Evolutionary conservation across 129 eudicot genomes (phyloP), one percentile per base, ranked within the genome.

Genomic region (Ambrosia artemisiifolia): DNA sequence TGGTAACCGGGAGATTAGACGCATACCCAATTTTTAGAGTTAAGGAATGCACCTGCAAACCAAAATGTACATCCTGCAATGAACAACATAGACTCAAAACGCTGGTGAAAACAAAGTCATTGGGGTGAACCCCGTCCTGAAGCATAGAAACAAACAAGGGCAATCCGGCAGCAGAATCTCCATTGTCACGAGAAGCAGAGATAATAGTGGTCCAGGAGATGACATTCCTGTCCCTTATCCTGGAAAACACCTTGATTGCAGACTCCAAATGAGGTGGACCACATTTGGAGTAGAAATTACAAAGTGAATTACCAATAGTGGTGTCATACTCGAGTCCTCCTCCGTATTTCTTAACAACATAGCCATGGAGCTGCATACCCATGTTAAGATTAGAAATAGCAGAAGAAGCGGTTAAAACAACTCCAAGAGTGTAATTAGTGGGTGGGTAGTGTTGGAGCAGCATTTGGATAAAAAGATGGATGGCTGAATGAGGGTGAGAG

Each of bases 131-230:
- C 63, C 87, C 96, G 42, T 79, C 89, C 46, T 63, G 75, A 20
- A 90, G 84, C 98, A 94, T 94, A 18, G 74, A 40, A 24, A 65
- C 68, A 62, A 94, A 94, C 61, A 85, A 55, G 34, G 51, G 73
- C 71, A 94, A 65, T 19, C 98, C 96, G 78, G 24, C 71, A 11
- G 64, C 75, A 51, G 93, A 74, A 83, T 90, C 79, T 46, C 95
- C 87, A 66, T 90, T 83, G 17, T 85, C 92, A 13, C 95, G 88
- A 75, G 95, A 93, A 72, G 96, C 95, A 40, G 96, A 66, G 13
- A 93, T 83, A 9, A 76, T 84, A 1, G 92, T 73, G 9, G 98
- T 90, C 96, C 98, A 92, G 2, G 98, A 89, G 72, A 89, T 87
- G 69, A 87, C 95, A 72, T 93, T 82, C 86, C 86, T 90, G 7